phyloP scores from a whole-genome alignment of 257 asterid species.

The Nicotiana noctiflora region DNA sequence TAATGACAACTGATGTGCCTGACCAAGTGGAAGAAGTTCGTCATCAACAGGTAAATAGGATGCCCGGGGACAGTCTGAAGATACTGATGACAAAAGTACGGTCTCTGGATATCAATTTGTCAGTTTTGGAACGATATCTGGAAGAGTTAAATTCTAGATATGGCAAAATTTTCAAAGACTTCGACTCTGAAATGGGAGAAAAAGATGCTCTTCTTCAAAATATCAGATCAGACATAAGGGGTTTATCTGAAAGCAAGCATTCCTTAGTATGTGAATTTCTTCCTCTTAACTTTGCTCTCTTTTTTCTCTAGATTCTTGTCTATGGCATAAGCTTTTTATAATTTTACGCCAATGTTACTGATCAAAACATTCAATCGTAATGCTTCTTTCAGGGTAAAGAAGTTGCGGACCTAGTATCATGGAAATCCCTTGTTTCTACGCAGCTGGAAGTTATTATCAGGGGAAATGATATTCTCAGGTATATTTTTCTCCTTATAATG shows the following conservation, averaged over 20 bases:
- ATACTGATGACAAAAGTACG: conserved; percentile 80
- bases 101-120: conserved; percentile 77
- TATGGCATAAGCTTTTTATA: neutral
- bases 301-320: neutral
- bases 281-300: neutral
- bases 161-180: conserved; percentile 54
- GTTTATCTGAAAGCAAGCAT: conserved; percentile 58
- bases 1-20: conserved; percentile 35
- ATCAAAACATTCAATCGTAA: conserved; percentile 8
- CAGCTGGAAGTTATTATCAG: conserved; percentile 56
- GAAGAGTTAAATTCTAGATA: conserved; percentile 76
- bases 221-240: conserved; percentile 47
- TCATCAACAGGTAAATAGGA: conserved; percentile 67
- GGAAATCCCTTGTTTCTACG: conserved; percentile 71
- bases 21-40: conserved; percentile 74
- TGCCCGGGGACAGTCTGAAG: conserved; percentile 97
- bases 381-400: conserved; percentile 58
- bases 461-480: conserved; percentile 77
- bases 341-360: neutral
- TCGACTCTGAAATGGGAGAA: conserved; percentile 58
- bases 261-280: conserved; percentile 48
- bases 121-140: conserved; percentile 67
- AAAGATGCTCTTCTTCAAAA: conserved; percentile 48
- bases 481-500: neutral
- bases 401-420: conserved; percentile 50